Evolutionary conservation across 176 grass and related monocot genomes (phyloP), one percentile per base, ranked within the genome.

Genomic region (Aegilops bicornis): DNA sequence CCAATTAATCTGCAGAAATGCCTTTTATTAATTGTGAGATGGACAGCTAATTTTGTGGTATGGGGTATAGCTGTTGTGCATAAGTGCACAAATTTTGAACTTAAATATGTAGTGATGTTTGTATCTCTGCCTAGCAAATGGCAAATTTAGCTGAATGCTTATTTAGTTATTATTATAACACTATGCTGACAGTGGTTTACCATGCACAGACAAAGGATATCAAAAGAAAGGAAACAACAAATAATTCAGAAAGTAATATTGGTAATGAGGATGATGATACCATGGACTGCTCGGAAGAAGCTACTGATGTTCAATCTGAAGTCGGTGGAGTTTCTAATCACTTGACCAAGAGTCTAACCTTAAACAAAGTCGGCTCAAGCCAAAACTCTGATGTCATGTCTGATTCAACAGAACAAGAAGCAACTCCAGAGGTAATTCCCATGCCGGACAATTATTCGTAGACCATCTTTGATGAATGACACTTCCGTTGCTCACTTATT

Each of bases 281-380:
- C 72, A 95, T 92, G 83, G 93, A 91, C 73, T 86, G 88, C 40
- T 76, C 74, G 20, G 93, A 92, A 42, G 86, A 86, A 81, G 78
- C 71, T 88, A 82, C 78, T 79, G 86, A 76, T 76, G 37, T 32
- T 47, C 83, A 88, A 87, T 80, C 73, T 88, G 86, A 76, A 87
- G 78, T 89, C 14, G 79, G 85, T 80, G 91, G 87, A 81, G 93
- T 98, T 87, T 95, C 96, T 76, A 88, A 91, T 87, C 88, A 94
- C 65, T 78, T 98, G 90, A 90, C 37, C 62, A 95, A 95, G 45
- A 95, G 39, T 83, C 86, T 98, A 31, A 90, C 79, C 73, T 86
- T 95, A 29, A 80, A 80, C 63, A 85, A 88, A 82, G 82, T 67
- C 77, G 64, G 83, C 30, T 93, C 88, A 58, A 89, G 78, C 86